phyloP scores from a whole-genome alignment of 306 rosid species.

The Lotus japonicus region DNA sequence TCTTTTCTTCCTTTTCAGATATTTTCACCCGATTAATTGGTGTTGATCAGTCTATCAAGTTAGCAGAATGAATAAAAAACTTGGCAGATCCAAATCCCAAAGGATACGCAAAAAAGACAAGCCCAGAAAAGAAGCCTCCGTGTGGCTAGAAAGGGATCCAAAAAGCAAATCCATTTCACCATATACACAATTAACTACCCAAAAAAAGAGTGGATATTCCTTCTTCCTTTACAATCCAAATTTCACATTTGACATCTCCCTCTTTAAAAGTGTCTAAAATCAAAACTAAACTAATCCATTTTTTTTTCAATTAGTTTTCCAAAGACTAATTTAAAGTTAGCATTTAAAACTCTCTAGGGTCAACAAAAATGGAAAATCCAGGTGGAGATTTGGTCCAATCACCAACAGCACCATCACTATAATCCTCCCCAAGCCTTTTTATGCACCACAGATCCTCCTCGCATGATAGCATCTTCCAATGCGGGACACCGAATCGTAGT shows the following conservation, averaged over 20 bases:
- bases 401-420: conserved; percentile 88
- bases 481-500: conserved; percentile 52
- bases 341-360: conserved; percentile 75
- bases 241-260: conserved; percentile 12
- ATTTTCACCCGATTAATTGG: too few relatives aligned
- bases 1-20: too few relatives aligned
- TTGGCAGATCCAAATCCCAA: not conserved
- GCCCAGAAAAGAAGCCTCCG: conserved; percentile 1
- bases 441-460: conserved; percentile 90
- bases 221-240: conserved; percentile 23
- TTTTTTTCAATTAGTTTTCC: not conserved
- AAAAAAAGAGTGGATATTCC: not conserved
- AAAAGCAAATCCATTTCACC: conserved; percentile 30
- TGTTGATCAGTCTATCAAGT: not conserved
- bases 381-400: conserved; percentile 96
- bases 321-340: not conserved
- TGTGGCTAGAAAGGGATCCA: conserved; percentile 29
- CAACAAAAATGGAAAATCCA: conserved; percentile 81
- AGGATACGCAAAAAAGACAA: not conserved
- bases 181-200: conserved; percentile 16
- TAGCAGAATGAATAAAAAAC: conserved; percentile 1
- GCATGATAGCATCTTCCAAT: conserved; percentile 82
- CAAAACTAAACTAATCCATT: not conserved
- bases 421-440: conserved; percentile 75
- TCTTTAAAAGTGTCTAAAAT: not conserved